Evolutionary conservation across 2,329 filamentous ascomycete genomes (phyloP).

Genomic region (Xylaria hypoxylon): DNA sequence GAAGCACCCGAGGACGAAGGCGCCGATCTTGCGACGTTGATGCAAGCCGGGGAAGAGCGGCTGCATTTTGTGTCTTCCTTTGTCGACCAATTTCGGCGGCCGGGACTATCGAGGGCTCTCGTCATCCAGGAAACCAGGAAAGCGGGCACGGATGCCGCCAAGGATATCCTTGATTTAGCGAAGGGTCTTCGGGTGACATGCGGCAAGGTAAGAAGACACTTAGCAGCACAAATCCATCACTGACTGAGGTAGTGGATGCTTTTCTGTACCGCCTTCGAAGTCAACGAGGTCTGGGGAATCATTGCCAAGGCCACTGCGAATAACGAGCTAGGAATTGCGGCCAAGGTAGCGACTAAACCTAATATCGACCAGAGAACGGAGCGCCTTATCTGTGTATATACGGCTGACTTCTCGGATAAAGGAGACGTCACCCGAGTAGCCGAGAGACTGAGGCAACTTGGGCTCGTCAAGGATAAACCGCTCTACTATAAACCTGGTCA

Average conservation of each 20-base stretch:
- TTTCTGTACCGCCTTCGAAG: constrained; percentile 65
- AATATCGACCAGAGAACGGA: constrained; percentile 56
- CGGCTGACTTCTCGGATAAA: constrained; percentile 76
- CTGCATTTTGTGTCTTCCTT: constrained; percentile 61
- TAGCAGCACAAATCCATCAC: constrained; percentile 17
- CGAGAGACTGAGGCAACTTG: constrained; percentile 69
- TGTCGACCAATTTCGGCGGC: constrained; percentile 59
- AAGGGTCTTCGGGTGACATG: constrained; percentile 66
- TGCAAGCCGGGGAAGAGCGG: constrained; percentile 63
- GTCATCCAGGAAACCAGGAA: constrained; percentile 62
- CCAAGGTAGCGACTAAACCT: constrained; percentile 76
- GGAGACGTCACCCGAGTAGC: constrained; percentile 78
- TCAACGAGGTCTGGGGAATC: constrained; percentile 73
- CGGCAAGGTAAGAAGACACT: constrained; percentile 69
- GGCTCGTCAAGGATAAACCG: constrained; percentile 63
- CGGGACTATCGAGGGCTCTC: constrained; percentile 50
- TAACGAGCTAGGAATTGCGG: constrained; percentile 76
- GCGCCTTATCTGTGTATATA: constrained; percentile 82
- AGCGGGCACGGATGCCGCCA: constrained; percentile 61
- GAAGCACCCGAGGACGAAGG: constrained; percentile 61
- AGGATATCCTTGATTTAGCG: constrained; percentile 72
- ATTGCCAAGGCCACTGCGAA: constrained; percentile 75
- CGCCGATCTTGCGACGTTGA: constrained; percentile 61
- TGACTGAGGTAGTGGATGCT: constrained; percentile 73
- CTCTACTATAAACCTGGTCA: constrained; percentile 85